Base-by-base conservation (phyloP, 148 eudicot genomes). In the Chenopodium album region DNA sequence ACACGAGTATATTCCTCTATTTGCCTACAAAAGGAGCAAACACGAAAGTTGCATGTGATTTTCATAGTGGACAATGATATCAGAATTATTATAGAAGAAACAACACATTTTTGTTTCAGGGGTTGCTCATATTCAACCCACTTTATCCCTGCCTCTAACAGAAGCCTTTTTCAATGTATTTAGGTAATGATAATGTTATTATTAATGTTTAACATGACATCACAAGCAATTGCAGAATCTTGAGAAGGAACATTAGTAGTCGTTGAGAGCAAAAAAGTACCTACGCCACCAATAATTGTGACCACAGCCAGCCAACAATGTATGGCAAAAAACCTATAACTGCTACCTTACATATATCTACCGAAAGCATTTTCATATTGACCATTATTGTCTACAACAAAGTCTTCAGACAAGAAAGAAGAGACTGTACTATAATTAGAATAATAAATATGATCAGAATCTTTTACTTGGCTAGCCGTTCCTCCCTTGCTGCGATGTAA, bases 1-100 rank as follows among this genome's bases (percentile, higher is more conserved):
- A 88, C 82, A 13, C 79, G 86, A 75, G 95, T 91, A 65, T 90
- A 90, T 75, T 94, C 98, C 77, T 93, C 97, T 78, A 93, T 89
- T 90, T 90, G 94, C 90, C 98, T 94, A 81, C 84, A 88, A 52
- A 84, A 63, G 63, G 74, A 68, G 64, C 78, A 71, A 37, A 16
- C 31, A 67, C 19, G 41, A 29, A 23, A 1, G 37, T 59, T 26
- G 66, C 59, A 71, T 71, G 37, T 8, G 7, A 54, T 22, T 2
- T 54, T 26, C 34, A 46, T 20, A 62, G 19, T 54, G 68, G n/a
- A 52, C 37, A 22, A 31, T 71, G 48, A 9, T 6, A 41, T 37
- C n/a, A 41, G 50, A 41, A 37, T 46, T 26, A 20, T 37, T 37
- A 4, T 56, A 56, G 62, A 56, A 56, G 22, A 56, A 14, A 56